phyloP scores from a whole-genome alignment of 176 grass and related monocot species.

The Oryza glumipatula region DNA sequence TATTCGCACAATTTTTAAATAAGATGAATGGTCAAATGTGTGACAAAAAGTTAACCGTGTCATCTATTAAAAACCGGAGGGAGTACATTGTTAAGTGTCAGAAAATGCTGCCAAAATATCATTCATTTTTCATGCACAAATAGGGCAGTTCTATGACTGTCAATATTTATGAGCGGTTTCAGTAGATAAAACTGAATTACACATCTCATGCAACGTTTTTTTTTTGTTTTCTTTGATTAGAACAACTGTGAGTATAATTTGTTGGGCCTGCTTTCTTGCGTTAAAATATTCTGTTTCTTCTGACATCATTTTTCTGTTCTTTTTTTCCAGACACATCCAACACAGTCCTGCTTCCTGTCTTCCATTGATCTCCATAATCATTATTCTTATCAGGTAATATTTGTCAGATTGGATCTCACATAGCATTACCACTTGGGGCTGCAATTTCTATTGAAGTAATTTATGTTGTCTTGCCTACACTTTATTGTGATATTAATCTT shows the following conservation, averaged over 20 bases:
- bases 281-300: slow-evolving; percentile 7
- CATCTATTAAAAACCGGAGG: no score
- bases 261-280: not conserved
- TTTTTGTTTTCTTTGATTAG: slow-evolving; percentile 26
- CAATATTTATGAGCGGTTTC: slow-evolving; percentile 15
- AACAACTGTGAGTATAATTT: not conserved
- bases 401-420: slow-evolving; percentile 38
- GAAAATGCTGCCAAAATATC: not conserved
- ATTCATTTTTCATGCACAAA: slow-evolving; percentile 18
- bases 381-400: slow-evolving; percentile 97
- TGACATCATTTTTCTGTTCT: slow-evolving; percentile 35
- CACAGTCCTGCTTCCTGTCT: slow-evolving; percentile 97
- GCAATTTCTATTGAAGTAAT: not conserved
- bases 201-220: not conserved
- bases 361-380: slow-evolving; percentile 99
- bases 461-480: not conserved
- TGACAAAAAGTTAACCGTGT: no score
- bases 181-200: slow-evolving; percentile 27
- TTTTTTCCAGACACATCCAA: slow-evolving; percentile 85
- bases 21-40: no score
- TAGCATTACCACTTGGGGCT: slow-evolving; percentile 14
- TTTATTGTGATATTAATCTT: slow-evolving; percentile 23
- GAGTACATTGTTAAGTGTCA: not conserved
- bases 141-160: not conserved
- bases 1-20: no score